These are phyloP conservation scores for Verbena officinalis DNA, from an alignment of 257 asterid genomes.

Conservation along the genomic window DNA sequence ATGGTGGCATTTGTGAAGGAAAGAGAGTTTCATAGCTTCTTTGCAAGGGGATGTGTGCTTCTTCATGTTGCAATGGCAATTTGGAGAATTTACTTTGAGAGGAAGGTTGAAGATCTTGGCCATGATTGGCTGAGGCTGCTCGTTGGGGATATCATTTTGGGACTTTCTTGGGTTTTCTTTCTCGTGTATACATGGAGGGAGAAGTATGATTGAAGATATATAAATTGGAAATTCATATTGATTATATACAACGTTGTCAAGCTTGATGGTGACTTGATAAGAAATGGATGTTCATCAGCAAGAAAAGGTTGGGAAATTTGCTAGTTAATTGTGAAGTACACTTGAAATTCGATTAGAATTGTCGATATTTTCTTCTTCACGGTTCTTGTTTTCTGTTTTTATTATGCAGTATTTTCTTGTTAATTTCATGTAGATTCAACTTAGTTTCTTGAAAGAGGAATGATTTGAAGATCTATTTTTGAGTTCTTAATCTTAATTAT, in stretches of 20 bases:
- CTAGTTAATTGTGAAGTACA: conserved; percentile 12
- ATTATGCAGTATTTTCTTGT: conserved; percentile 17
- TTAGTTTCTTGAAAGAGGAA: conserved; percentile 29
- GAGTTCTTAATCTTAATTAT: background rate
- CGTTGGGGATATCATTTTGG: conserved; percentile 75
- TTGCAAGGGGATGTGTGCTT: conserved; percentile 77
- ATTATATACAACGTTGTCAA: background rate
- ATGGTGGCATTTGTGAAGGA: conserved; percentile 96
- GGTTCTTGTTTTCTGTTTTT: background rate
- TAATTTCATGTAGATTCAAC: conserved; percentile 14
- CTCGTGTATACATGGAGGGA: conserved; percentile 90
- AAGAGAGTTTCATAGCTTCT: conserved; percentile 77
- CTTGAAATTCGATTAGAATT: conserved; percentile 26
- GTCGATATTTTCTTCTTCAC: conserved; percentile 28
- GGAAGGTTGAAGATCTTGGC: conserved; percentile 82
- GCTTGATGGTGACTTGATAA: conserved; percentile 5
- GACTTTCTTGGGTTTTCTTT: conserved; percentile 81
- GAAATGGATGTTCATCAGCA: conserved; percentile 11
- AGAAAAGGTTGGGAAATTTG: conserved; percentile 15
- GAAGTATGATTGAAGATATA: conserved; percentile 59
- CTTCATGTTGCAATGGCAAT: conserved; percentile 84
- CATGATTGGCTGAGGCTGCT: conserved; percentile 84
- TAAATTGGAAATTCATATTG: conserved; percentile 19
- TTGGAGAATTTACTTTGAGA: conserved; percentile 87
- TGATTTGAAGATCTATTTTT: conserved; percentile 21